Evolutionary conservation across 805 yeast species (phyloP), one percentile per base, ranked within the genome.

Genomic region (Candida ponderosae): DNA sequence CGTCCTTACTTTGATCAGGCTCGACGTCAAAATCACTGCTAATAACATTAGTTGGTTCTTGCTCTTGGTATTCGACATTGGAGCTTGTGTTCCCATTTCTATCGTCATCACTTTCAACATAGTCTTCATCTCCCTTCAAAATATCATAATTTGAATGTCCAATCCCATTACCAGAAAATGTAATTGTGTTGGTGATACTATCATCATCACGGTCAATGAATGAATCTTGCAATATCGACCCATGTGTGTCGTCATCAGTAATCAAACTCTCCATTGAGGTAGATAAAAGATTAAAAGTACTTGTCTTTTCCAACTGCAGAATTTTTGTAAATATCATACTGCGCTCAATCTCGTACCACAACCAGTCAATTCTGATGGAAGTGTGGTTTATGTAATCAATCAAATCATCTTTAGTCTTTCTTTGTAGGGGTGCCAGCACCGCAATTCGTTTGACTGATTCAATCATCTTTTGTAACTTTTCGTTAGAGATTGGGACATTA

Each of bases 351-450:
- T 79, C 82, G 40, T 69, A 69, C 66, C 77, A 68, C 28, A 71
- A 54, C 76, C 78, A 72, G 41, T 76, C 79, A 32, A 79, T 53
- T 42, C 72, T 68, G 19, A 74, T 65, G n/a, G 69, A 64, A 41
- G 75, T 53, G 40, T 68, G 60, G 32, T 70, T 68, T 17, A 71
- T 66, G 4, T 75, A 64, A 20, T 59, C 54, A 11, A 63, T 52
- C 17, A 81, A 43, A 5, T 58, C 50, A 17, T 75, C 82, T 34
- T 72, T 62, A 1, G 85, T 76, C 37, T 68, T 71, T 3, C 60
- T 56, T 24, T 65, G 65, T 21, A 81, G 59, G 2, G 89, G 89
- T 13, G 80, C 68, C 30, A 76, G 57, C 17, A 68, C 54, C 15
- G 60, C 51, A 29, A 76, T 56, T 30, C 70, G 69, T 6, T 48